These are phyloP conservation scores for Populus simonii DNA, from an alignment of 345 rosid species.

Conservation along the genomic window DNA sequence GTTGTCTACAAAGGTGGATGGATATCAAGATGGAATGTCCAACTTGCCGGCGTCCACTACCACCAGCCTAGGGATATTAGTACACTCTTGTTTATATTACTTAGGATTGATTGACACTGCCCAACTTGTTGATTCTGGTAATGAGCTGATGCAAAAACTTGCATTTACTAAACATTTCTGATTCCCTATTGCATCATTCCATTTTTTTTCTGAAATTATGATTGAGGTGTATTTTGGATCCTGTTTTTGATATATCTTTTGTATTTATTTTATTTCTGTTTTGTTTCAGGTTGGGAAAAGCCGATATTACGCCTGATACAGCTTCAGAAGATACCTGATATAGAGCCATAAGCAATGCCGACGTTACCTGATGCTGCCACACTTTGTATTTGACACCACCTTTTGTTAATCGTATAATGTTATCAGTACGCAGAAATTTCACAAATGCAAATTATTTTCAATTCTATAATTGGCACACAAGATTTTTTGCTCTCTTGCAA, in stretches of 20 bases:
- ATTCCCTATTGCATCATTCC: neutral
- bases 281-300: conserved; percentile 25
- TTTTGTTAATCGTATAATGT: conserved; percentile 27
- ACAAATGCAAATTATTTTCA: conserved; percentile 15
- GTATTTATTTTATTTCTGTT: neutral
- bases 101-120: conserved; percentile 28
- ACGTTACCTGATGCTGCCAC: conserved; percentile 4
- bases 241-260: neutral
- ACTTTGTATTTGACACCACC: conserved; percentile 20
- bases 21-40: conserved; percentile 99
- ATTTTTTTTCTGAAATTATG: neutral
- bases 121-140: conserved; percentile 28
- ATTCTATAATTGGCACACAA: neutral
- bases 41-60: conserved; percentile 89
- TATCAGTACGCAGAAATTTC: neutral
- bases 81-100: conserved; percentile 29
- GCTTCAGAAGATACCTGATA: conserved; percentile 26
- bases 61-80: conserved; percentile 58
- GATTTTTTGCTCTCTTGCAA: neutral
- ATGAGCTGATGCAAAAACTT: conserved; percentile 11
- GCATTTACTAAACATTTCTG: neutral
- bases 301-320: conserved; percentile 20
- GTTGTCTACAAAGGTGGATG: conserved; percentile 98
- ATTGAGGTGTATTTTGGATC: neutral
- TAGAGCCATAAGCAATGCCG: conserved; percentile 16